A percentile compares a stretch with the other conserved stretches of the same genome.
Conservation (phyloP, 768 basidiomycete genomes). For the Phallus indusiatus region DNA sequence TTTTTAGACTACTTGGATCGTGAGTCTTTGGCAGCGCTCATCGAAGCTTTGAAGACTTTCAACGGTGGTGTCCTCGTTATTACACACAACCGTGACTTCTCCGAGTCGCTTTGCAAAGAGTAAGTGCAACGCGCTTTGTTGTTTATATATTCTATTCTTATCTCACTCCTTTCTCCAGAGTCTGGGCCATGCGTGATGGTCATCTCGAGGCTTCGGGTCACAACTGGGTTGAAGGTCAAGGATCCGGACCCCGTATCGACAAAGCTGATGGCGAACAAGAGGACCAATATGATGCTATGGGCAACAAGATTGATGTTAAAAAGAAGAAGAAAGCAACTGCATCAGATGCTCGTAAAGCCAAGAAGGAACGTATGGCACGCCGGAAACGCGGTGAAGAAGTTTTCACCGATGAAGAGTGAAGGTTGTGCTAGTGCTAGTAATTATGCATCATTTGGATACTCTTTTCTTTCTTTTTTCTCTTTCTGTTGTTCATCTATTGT, state of each 20-base stretch:
- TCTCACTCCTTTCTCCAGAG: constrained; percentile 23
- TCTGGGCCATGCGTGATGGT: constrained; percentile 99
- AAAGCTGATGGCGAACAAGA: constrained; percentile 88
- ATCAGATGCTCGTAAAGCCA: constrained; percentile 78
- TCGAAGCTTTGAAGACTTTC: constrained; percentile 94
- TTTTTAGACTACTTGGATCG: constrained; percentile 91
- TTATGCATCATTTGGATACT: background rate
- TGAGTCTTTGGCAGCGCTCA: constrained; percentile 97
- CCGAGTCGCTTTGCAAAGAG: constrained; percentile 93
- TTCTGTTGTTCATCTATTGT: constrained; percentile 3
- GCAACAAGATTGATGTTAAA: constrained; percentile 85
- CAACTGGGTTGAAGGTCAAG: constrained; percentile 99
- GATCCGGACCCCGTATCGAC: constrained; percentile 90
- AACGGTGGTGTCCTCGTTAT: constrained; percentile 98
- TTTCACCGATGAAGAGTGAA: constrained; percentile 42
- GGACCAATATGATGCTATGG: constrained; percentile 92
- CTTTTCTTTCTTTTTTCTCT: background rate
- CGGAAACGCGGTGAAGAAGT: constrained; percentile 79
- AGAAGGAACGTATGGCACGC: constrained; percentile 94
- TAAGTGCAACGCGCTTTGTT: background rate
- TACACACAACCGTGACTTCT: constrained; percentile 98
- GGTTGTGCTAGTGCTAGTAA: background rate
- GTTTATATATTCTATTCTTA: background rate
- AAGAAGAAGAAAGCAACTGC: constrained; percentile 84
- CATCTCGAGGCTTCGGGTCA: constrained; percentile 93